A percentile compares a stretch with the other conserved stretches of the same genome.
Conservation (phyloP, 2,329 filamentous ascomycete genomes). For the Phyllosticta citribraziliensis region DNA sequence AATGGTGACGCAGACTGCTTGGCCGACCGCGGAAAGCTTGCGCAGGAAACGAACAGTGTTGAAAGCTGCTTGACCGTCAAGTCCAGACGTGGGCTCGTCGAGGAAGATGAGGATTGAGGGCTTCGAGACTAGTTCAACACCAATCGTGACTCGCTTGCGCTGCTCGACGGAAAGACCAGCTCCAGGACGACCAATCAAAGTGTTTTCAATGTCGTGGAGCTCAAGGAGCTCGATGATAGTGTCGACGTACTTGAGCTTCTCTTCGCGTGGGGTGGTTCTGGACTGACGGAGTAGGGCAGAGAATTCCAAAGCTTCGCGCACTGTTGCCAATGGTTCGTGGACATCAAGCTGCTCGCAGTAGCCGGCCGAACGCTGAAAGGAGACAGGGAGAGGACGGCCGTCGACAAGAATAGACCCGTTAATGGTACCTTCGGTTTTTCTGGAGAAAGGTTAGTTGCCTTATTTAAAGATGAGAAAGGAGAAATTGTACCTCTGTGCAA, state of each 20-base stretch:
- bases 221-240: conserved; percentile 49
- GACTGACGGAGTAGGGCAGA: conserved; percentile 50
- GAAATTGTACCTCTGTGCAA: neutral
- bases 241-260: conserved; percentile 52
- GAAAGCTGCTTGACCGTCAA: conserved; percentile 60
- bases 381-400: conserved; percentile 8
- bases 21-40: conserved; percentile 63
- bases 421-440: conserved; percentile 9
- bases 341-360: conserved; percentile 47
- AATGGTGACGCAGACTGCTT: conserved; percentile 78
- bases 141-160: conserved; percentile 52
- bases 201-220: conserved; percentile 49
- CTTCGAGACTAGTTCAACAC: conserved; percentile 48
- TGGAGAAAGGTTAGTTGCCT: no score
- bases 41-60: conserved; percentile 64
- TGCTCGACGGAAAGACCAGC: conserved; percentile 51
- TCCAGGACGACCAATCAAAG: conserved; percentile 46
- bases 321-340: conserved; percentile 47
- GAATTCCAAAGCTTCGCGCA: conserved; percentile 51
- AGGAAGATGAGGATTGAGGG: conserved; percentile 63
- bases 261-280: conserved; percentile 39
- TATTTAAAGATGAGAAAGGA: no score
- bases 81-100: conserved; percentile 64
- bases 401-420: conserved; percentile 9
- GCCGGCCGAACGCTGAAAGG: conserved; percentile 12